Evolutionary conservation across 768 basidiomycete genomes (phyloP).

Genomic region (Pisolithus albus): DNA sequence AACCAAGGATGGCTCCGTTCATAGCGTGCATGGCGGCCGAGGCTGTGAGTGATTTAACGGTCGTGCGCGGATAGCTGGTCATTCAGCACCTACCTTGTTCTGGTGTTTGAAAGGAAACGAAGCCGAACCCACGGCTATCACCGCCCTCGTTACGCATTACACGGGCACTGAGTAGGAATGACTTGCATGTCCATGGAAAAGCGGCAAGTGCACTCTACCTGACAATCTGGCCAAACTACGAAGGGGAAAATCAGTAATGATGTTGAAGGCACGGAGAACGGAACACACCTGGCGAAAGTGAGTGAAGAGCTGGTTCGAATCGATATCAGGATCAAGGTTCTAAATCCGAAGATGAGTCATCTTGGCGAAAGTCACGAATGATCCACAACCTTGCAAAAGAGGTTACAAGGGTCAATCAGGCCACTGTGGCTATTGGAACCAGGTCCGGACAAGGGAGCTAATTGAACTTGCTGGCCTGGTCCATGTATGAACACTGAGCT

Average conservation of each 20-base stretch:
- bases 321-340: constrained; percentile 82
- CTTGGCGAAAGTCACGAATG: not conserved
- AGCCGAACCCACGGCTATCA: constrained; percentile 83
- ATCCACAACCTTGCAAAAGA: constrained; percentile 72
- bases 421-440: constrained; percentile 82
- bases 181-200: not conserved
- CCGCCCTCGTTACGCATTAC: constrained; percentile 86
- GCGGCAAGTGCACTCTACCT: constrained; percentile 42
- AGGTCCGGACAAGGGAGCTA: constrained; percentile 65
- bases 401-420: constrained; percentile 83
- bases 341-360: constrained; percentile 25
- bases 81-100: constrained; percentile 54
- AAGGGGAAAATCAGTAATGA: constrained; percentile 12
- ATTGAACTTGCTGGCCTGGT: constrained; percentile 85
- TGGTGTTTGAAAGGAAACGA: constrained; percentile 80
- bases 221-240: constrained; percentile 81
- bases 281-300: constrained; percentile 67
- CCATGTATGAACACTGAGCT: constrained; percentile 65
- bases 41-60: constrained; percentile 37
- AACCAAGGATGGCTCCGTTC: constrained; percentile 68
- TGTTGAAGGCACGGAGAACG: not conserved
- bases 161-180: constrained; percentile 54
- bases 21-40: constrained; percentile 67
- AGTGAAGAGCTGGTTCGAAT: constrained; percentile 76
- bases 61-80: not conserved